Base-by-base conservation (phyloP, 495 filamentous ascomycete species). In the Pyronema omphalodes region DNA sequence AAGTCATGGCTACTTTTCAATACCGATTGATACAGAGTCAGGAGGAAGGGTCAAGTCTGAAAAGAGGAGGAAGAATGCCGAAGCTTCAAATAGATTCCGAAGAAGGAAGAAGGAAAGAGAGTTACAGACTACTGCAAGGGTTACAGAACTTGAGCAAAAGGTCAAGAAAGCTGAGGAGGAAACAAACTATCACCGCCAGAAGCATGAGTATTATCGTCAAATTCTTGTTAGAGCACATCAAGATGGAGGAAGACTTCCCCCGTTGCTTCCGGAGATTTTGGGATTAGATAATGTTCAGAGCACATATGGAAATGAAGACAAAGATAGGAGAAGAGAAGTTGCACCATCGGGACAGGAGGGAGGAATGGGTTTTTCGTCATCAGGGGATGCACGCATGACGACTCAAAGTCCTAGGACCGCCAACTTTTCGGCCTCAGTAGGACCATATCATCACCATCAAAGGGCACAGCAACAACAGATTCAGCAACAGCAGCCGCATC, bases 21-120 rank as follows among this genome's bases (percentile, higher is more conserved):
- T 88, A 53, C 78, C 79, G 52, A 78, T 86, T 55, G 71, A 93
- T 62, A 74, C 84, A 58, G 85, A 87, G 57, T 80, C 82, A 57
- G 88, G 81, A 17, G 93, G 84, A 54, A 86, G 82, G 57, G 80
- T 80, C 58, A 83, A 86, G 60, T 86, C 93, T 57, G 86, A 93
- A 70, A 96, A 94, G 68, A 74, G 86, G 49, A 85, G 86, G 69
- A 82, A 87, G 40, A 98, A 98, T 65, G 93, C 93, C 49, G 86
- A 85, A 44, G 91, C 91, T 7, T 94, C 88, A 40, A 80, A 87
- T 54, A 73, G 91, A 41, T 95, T 96, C 61, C 80, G 91, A 52
- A 80, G 84, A 63, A 76, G 89, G 51, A 78, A 84, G 60, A 96
- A 95, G 67, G 82, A 91, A 61, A 88, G 86, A 61, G 89, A 95